Percentiles rank a stretch among this genome's conserved stretches.
Evolutionary conservation across 1,284 basidiomycete species (phyloP).

Genomic region (Cutaneotrichosporon dermatis): DNA sequence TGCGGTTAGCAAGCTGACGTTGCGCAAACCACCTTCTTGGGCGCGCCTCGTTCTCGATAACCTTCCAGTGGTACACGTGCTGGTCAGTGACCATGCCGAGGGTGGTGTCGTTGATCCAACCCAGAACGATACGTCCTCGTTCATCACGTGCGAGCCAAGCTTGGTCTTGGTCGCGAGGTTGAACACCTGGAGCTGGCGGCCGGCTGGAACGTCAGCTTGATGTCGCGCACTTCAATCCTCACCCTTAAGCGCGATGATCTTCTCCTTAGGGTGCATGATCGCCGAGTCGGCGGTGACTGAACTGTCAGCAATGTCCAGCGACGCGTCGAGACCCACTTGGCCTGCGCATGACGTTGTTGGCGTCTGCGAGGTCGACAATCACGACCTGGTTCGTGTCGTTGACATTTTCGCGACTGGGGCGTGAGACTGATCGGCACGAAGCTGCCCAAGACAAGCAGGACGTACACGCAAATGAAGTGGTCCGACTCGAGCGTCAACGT

Average conservation of each 20-base stretch:
- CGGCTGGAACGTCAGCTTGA: slow-evolving; percentile 56
- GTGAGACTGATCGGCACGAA: background rate
- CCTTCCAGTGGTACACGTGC: slow-evolving; percentile 91
- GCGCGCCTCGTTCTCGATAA: slow-evolving; percentile 45
- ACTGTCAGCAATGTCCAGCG: slow-evolving; percentile 5
- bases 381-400: slow-evolving; percentile 88
- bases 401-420: slow-evolving; percentile 38
- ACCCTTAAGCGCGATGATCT: slow-evolving; percentile 96
- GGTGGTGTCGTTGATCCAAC: slow-evolving; percentile 91
- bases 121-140: slow-evolving; percentile 97
- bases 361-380: slow-evolving; percentile 91
- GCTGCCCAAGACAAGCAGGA: slow-evolving; percentile 13
- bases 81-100: slow-evolving; percentile 95
- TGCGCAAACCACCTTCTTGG: slow-evolving; percentile 40
- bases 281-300: slow-evolving; percentile 88
- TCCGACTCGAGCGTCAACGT: slow-evolving; percentile 94
- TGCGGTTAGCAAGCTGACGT: slow-evolving; percentile 19
- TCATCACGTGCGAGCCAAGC: slow-evolving; percentile 91
- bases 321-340: slow-evolving; percentile 57
- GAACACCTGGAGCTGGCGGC: slow-evolving; percentile 93
- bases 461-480: slow-evolving; percentile 77
- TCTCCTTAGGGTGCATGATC: slow-evolving; percentile 96
- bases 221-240: slow-evolving; percentile 25
- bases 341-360: slow-evolving; percentile 91
- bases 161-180: slow-evolving; percentile 97